Evolutionary conservation across 176 grass and related monocot species (phyloP).

Genomic region (Eleusine coracana): DNA sequence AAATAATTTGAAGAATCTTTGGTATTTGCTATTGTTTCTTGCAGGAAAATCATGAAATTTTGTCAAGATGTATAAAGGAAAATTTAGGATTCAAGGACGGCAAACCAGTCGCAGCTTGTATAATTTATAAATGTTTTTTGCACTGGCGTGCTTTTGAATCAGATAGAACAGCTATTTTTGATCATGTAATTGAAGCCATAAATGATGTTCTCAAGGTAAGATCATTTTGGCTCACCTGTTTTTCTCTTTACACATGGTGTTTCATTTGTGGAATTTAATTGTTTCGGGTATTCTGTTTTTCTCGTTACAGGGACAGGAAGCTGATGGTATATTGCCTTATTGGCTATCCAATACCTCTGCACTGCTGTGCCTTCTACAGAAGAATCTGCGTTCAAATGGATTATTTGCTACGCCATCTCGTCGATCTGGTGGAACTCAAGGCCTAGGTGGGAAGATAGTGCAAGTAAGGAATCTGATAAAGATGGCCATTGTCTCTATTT

Average conservation of each 20-base stretch:
- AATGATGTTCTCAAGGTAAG: conserved; percentile 92
- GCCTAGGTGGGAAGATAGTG: conserved; percentile 57
- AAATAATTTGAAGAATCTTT: conserved; percentile 37
- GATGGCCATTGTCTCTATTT: background rate
- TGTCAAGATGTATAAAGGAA: conserved; percentile 82
- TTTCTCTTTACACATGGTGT: conserved; percentile 25
- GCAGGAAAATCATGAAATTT: conserved; percentile 92
- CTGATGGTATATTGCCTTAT: conserved; percentile 75
- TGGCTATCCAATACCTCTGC: conserved; percentile 94
- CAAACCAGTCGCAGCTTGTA: conserved; percentile 86
- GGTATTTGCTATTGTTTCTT: conserved; percentile 41
- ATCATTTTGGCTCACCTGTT: background rate
- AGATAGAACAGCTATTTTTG: conserved; percentile 95
- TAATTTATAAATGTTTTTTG: conserved; percentile 87
- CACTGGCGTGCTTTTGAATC: conserved; percentile 89
- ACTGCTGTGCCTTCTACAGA: conserved; percentile 92
- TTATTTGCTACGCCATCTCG: conserved; percentile 81
- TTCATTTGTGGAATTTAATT: conserved; percentile 14
- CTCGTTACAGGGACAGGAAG: conserved; percentile 62
- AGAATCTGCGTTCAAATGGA: conserved; percentile 85
- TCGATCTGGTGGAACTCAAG: conserved; percentile 51
- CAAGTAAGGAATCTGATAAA: conserved; percentile 52
- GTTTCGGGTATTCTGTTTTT: background rate
- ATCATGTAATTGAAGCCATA: conserved; percentile 87
- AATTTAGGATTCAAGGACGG: conserved; percentile 89